phyloP scores from a whole-genome alignment of 352 stramenopile species.

The Pilasporangium apinafurcum region DNA sequence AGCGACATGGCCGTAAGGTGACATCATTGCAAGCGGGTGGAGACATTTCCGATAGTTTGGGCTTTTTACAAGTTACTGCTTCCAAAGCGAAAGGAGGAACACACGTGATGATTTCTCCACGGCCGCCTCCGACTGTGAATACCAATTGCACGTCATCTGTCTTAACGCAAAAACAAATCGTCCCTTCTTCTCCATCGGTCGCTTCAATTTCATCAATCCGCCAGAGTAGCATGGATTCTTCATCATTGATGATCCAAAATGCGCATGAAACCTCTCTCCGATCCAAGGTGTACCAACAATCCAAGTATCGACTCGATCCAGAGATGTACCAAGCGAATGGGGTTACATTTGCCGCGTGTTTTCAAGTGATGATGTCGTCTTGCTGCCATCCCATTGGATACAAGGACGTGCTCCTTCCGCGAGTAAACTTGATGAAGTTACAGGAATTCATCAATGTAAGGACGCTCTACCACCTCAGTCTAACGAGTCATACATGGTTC shows the following conservation, averaged over 20 bases:
- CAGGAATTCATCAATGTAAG: constrained; percentile 38
- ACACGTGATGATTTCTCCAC: no score
- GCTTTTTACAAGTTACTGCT: constrained; percentile 22
- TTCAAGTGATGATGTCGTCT: constrained; percentile 5
- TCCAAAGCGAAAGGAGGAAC: constrained; percentile 4
- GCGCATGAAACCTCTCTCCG: neutral
- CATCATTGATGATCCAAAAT: constrained; percentile 3
- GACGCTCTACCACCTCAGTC: constrained; percentile 32
- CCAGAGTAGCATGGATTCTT: neutral
- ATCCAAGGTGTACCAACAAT: constrained; percentile 21
- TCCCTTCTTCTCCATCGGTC: neutral
- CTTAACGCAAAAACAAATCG: constrained; percentile 3
- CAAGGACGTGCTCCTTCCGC: constrained; percentile 6
- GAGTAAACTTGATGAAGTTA: constrained; percentile 33
- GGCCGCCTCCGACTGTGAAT: no score
- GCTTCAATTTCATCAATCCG: constrained; percentile 5
- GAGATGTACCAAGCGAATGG: constrained; percentile 24
- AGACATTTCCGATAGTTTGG: constrained; percentile 11
- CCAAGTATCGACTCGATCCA: constrained; percentile 37
- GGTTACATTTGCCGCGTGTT: constrained; percentile 23
- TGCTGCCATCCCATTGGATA: neutral
- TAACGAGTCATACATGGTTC: constrained; percentile 39
- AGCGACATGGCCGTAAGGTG: neutral
- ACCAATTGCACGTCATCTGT: no score
- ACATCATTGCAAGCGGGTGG: neutral